phyloP scores from a whole-genome alignment of 2,329 filamentous ascomycete species.

The Leptographium procerum region DNA sequence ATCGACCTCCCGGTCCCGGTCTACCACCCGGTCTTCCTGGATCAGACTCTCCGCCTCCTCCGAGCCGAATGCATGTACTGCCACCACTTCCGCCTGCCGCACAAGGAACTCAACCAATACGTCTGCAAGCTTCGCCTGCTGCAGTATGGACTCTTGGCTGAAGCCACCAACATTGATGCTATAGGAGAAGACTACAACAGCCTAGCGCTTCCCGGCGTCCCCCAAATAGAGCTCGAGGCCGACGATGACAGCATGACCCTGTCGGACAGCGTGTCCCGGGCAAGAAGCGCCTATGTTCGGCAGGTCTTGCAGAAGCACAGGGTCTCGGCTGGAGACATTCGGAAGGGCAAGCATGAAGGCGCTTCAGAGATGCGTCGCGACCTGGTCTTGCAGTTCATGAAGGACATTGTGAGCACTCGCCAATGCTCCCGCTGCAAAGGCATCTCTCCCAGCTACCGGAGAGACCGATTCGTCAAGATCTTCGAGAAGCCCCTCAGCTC shows the following conservation, averaged over 20 bases:
- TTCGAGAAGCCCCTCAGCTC: conserved; percentile 69
- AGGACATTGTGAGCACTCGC: conserved; percentile 55
- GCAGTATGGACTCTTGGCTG: conserved; percentile 68
- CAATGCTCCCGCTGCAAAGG: conserved; percentile 57
- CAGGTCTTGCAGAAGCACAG: conserved; percentile 54
- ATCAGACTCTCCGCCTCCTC: conserved; percentile 76
- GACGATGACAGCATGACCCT: conserved; percentile 49
- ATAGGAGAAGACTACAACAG: conserved; percentile 35
- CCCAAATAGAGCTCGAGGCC: conserved; percentile 42
- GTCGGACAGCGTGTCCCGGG: conserved; percentile 41
- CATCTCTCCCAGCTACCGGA: conserved; percentile 73
- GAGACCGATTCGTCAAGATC: conserved; percentile 85
- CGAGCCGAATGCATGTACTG: conserved; percentile 87
- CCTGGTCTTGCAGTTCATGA: conserved; percentile 72
- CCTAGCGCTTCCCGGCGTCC: conserved; percentile 26
- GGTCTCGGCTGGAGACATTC: conserved; percentile 33
- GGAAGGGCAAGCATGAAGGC: conserved; percentile 69
- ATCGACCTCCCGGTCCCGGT: conserved; percentile 89
- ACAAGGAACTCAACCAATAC: conserved; percentile 65
- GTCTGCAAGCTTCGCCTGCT: conserved; percentile 76
- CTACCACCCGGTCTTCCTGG: conserved; percentile 95
- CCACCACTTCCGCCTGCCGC: conserved; percentile 70
- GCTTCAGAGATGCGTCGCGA: conserved; percentile 64
- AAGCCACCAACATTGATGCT: conserved; percentile 48
- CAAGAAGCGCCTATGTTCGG: conserved; percentile 58